Evolutionary conservation across 106 monocot species (phyloP).

Genomic region (Dioscorea zingiberensis): DNA sequence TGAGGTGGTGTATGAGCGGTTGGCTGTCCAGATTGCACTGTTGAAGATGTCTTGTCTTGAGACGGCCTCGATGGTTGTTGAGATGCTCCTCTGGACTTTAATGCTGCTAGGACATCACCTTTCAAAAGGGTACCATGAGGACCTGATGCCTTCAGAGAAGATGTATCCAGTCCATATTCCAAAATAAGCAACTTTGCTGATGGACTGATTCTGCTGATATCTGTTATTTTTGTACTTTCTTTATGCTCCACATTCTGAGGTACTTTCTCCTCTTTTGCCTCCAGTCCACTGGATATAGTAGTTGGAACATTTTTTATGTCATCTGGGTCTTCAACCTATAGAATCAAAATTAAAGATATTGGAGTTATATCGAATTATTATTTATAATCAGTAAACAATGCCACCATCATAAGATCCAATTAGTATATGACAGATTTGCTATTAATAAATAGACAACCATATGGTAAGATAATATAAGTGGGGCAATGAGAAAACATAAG

Average conservation of each 20-base stretch:
- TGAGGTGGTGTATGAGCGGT: slow-evolving; percentile 13
- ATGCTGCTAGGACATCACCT: slow-evolving; percentile 70
- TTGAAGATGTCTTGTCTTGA: slow-evolving; percentile 23
- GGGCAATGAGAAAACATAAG: not conserved
- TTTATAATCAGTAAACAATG: too few relatives aligned
- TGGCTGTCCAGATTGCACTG: slow-evolving; percentile 14
- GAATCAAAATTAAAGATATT: not conserved
- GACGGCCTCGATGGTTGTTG: slow-evolving; percentile 17
- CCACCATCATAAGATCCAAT: too few relatives aligned
- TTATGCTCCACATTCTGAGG: slow-evolving; percentile 21
- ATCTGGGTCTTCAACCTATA: slow-evolving; percentile 81
- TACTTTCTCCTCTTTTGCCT: slow-evolving; percentile 40
- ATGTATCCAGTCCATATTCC: slow-evolving; percentile 68
- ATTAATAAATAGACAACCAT: not conserved
- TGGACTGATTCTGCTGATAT: slow-evolving; percentile 77
- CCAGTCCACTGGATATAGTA: slow-evolving; percentile 27
- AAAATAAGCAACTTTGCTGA: slow-evolving; percentile 82
- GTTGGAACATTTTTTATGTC: slow-evolving; percentile 73
- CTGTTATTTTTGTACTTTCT: slow-evolving; percentile 14
- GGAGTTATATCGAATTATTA: too few relatives aligned
- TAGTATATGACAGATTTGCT: too few relatives aligned
- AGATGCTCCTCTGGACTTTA: slow-evolving; percentile 46
- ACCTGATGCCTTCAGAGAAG: slow-evolving; percentile 77
- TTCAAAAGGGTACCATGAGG: slow-evolving; percentile 91
- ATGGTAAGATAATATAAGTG: not conserved